Conservation (phyloP, 2,329 filamentous ascomycete genomes). For the Microsporum audouinii region DNA sequence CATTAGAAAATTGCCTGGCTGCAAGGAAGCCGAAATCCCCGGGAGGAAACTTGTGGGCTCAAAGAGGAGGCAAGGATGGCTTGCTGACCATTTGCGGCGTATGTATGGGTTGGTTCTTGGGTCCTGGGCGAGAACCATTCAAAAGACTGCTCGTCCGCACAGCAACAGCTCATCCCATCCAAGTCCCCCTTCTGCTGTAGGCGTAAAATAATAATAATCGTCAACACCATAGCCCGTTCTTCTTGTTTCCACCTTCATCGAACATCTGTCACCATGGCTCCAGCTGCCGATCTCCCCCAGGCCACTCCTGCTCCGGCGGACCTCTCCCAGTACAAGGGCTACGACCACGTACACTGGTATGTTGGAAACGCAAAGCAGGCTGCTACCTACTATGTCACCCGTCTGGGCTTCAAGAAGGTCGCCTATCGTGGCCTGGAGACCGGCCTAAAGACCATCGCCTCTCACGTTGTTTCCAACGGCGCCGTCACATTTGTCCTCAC, state of each 20-base stretch:
- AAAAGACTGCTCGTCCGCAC: neutral
- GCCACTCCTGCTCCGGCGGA: slow-evolving; percentile 17
- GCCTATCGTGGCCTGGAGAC: slow-evolving; percentile 86
- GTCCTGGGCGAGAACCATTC: neutral
- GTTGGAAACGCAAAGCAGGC: slow-evolving; percentile 96
- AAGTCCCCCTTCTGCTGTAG: neutral
- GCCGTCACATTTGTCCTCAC: slow-evolving; percentile 35
- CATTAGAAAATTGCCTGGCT: neutral
- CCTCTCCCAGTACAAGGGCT: slow-evolving; percentile 53
- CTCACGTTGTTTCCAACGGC: slow-evolving; percentile 52
- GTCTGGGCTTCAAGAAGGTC: slow-evolving; percentile 72
- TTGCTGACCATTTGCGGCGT: neutral
- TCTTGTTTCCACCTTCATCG: neutral
- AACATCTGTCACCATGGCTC: slow-evolving; percentile 9
- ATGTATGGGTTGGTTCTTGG: neutral
- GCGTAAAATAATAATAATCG: neutral
- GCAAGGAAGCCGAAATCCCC: neutral
- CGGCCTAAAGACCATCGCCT: slow-evolving; percentile 66
- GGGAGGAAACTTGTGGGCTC: neutral
- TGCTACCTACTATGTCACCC: slow-evolving; percentile 73
- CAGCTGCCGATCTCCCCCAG: slow-evolving; percentile 22
- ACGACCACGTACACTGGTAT: slow-evolving; percentile 92
- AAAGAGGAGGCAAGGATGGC: neutral
- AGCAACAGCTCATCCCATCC: neutral
- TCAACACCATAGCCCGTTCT: neutral